A percentile compares a stretch with the other conserved stretches of the same genome.
phyloP scores from a whole-genome alignment of 2,329 filamentous ascomycete species.

The Neocucurbitaria cava region DNA sequence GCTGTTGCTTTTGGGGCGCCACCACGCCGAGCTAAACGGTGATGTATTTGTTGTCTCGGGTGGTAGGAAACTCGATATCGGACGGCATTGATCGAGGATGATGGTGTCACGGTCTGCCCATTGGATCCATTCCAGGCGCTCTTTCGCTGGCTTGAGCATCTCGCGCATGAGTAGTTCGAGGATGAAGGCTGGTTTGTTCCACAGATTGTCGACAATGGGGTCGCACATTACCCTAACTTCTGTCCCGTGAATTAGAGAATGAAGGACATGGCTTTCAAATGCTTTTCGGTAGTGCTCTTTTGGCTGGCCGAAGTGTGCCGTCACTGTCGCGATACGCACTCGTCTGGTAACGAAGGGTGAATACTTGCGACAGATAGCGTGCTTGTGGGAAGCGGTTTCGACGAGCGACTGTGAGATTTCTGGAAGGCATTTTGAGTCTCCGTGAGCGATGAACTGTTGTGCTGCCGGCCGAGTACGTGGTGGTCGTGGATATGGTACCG shows the following conservation, averaged over 20 bases:
- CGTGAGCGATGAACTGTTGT: slow-evolving; percentile 21
- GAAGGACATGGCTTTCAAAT: slow-evolving; percentile 50
- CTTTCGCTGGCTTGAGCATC: slow-evolving; percentile 46
- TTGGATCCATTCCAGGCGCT: slow-evolving; percentile 53
- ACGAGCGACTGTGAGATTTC: slow-evolving; percentile 14
- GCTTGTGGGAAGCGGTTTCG: slow-evolving; percentile 15
- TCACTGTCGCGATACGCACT: slow-evolving; percentile 47
- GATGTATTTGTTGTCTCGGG: slow-evolving; percentile 25
- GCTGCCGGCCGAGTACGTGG: slow-evolving; percentile 3
- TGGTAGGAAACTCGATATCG: slow-evolving; percentile 51
- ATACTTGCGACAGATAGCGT: slow-evolving; percentile 20
- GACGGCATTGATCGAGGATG: slow-evolving; percentile 53
- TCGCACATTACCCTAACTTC: slow-evolving; percentile 53
- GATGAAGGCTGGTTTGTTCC: slow-evolving; percentile 56
- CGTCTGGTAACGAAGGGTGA: slow-evolving; percentile 17
- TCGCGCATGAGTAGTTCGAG: slow-evolving; percentile 46
- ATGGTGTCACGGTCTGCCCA: slow-evolving; percentile 56
- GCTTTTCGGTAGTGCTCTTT: slow-evolving; percentile 51
- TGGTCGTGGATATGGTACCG: slow-evolving; percentile 15
- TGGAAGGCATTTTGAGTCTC: slow-evolving; percentile 22
- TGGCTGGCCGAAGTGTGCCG: slow-evolving; percentile 47
- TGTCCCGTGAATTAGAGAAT: slow-evolving; percentile 52
- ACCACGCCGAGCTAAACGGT: slow-evolving; percentile 19
- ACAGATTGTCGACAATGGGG: slow-evolving; percentile 52
- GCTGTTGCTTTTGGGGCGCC: slow-evolving; percentile 6